These are phyloP conservation scores for Naegleria lovaniensis DNA, from an alignment of 208 protist species.

Conservation along the genomic window DNA sequence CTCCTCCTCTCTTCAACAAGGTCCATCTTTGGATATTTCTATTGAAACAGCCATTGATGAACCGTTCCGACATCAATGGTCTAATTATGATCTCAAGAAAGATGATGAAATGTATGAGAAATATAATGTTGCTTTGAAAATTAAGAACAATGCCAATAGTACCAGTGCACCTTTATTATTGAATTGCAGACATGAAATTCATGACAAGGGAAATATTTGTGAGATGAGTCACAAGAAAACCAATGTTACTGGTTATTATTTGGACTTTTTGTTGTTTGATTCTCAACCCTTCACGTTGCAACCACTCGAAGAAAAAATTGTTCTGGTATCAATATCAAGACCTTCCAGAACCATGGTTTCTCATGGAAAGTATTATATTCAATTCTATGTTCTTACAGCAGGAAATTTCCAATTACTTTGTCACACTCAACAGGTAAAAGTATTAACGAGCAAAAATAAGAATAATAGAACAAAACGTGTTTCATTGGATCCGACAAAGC, in stretches of 20 bases:
- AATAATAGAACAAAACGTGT: not conserved
- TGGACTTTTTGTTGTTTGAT: conserved; percentile 7
- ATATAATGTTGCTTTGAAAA: not conserved
- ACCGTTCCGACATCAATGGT: not conserved
- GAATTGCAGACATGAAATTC: conserved; percentile 10
- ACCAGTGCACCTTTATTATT: not conserved
- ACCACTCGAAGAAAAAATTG: not conserved
- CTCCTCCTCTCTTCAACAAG: not conserved
- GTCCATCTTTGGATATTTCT: not conserved
- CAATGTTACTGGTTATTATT: not conserved
- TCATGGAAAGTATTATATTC: not conserved
- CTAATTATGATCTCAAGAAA: conserved; percentile 7
- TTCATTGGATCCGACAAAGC: not conserved
- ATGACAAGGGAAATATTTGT: conserved; percentile 11
- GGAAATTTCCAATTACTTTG: not conserved
- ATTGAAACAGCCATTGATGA: not conserved
- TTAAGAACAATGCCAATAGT: not conserved
- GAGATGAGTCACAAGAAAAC: not conserved
- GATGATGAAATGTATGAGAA: conserved; percentile 15
- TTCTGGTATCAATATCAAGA: not conserved
- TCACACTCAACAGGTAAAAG: not conserved
- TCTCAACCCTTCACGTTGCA: not conserved
- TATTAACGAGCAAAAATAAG: not conserved
- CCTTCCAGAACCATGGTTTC: not conserved
- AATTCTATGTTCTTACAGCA: not conserved